Base-by-base conservation (phyloP, 179 eudicot species). In the Actinidia chinensis region DNA sequence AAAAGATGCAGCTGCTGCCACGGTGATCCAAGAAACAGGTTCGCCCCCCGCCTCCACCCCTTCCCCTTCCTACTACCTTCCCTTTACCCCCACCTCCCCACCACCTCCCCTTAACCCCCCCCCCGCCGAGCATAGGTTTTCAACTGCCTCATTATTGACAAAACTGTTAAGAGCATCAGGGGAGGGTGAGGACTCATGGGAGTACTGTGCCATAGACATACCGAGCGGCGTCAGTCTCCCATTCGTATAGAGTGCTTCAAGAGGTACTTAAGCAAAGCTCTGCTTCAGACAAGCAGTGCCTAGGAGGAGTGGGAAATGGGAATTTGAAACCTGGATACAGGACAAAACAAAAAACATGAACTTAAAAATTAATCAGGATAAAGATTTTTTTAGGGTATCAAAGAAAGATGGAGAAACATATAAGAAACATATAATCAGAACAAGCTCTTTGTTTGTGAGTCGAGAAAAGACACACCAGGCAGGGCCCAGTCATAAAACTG, bases 181-280 rank as follows among this genome's bases (percentile, higher is more conserved):
- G 97, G 88, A 77, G 93, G 98, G 6, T 97, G 90, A 66, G 98
- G 97, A 70, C 92, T 88, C 93, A 93, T 87, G 13, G 98, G 98
- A 81, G n/a, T 87, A 93, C 44, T 78, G 91, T 81, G 93, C 90
- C 98, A 95, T 95, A 14, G 91, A 87, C 88, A 89, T 86, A 40
- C 98, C 99, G 42, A 96, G 78, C 51, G 92, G 86, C 8, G 99
- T 96, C 78, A 92, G 74, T 71, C 81, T 85, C 78, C 97, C 97
- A 3, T 90, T 84, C 48, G 65, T 25, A 88, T 95, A 91, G 64
- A 96, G 90, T 56, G 98, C 97, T 83, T 90, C 98, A 76, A 96
- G 95, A 81, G 83, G n/a, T 89, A 89, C 83, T 91, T 71, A 92
- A 85, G 88, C 98, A 89, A 71, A 75, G 76, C 75, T 91, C 95